Conservation (phyloP, 2,329 filamentous ascomycete species). For the Pestalotiopsis sp. region DNA sequence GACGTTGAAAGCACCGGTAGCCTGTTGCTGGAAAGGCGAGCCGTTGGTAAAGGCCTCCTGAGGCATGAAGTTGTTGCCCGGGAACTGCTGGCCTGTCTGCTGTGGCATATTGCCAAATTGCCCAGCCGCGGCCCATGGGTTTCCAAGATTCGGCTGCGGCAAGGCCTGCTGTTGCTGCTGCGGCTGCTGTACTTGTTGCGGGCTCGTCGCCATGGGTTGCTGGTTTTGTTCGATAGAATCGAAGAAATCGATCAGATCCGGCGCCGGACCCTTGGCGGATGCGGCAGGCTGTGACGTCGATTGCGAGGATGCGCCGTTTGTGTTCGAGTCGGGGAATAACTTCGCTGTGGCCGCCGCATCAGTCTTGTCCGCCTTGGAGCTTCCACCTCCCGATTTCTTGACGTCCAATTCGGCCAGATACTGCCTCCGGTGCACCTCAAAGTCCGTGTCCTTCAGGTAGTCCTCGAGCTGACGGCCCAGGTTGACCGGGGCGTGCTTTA, state of each 20-base stretch:
- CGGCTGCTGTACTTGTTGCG: conserved; percentile 36
- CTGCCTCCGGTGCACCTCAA: conserved; percentile 89
- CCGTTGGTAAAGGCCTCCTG: conserved; percentile 41
- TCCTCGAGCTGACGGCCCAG: conserved; percentile 88
- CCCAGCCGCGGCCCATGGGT: conserved; percentile 38
- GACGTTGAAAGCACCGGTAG: conserved; percentile 29
- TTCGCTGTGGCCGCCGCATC: conserved; percentile 44
- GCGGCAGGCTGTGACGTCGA: conserved; percentile 45
- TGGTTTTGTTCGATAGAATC: conserved; percentile 91
- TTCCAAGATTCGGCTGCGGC: conserved; percentile 35
- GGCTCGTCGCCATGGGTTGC: conserved; percentile 61
- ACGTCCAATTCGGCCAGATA: conserved; percentile 87
- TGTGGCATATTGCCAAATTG: conserved; percentile 35
- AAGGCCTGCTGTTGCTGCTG: conserved; percentile 25
- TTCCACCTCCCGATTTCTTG: conserved; percentile 52
- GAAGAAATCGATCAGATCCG: conserved; percentile 92
- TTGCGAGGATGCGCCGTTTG: conserved; percentile 36
- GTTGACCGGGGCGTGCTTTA: conserved; percentile 96
- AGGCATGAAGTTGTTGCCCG: conserved; percentile 30
- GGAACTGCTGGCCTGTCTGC: conserved; percentile 35
- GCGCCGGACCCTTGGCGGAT: conserved; percentile 64
- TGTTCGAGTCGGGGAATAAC: conserved; percentile 37
- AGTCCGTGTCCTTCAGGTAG: conserved; percentile 92
- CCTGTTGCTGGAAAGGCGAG: conserved; percentile 46
- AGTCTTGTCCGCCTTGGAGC: conserved; percentile 38